Evolutionary conservation across 2,329 filamentous ascomycete species (phyloP).

Genomic region (Botryotinia globosa): DNA sequence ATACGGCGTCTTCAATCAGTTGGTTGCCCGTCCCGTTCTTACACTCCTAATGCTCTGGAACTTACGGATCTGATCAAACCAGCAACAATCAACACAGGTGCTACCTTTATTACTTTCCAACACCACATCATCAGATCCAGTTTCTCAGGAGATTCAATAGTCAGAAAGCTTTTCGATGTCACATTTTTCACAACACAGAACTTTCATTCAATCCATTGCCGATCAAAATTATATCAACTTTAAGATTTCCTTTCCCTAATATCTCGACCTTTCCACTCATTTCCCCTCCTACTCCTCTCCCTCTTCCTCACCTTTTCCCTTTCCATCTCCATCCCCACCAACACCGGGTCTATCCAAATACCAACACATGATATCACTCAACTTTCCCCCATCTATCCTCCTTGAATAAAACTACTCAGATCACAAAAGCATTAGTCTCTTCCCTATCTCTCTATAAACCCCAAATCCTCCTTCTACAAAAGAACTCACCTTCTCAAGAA

Average conservation of each 20-base stretch:
- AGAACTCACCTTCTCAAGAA: slow-evolving; percentile 10
- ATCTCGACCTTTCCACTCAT: too few species aligned
- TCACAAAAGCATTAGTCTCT: not conserved
- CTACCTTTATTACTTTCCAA: not conserved
- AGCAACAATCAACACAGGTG: not conserved
- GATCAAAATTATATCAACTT: too few species aligned
- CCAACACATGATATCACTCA: slow-evolving; percentile 27
- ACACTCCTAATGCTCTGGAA: not conserved
- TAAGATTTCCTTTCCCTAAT: too few species aligned
- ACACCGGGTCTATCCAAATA: slow-evolving; percentile 28
- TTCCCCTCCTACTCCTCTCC: not conserved
- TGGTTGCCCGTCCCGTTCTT: not conserved
- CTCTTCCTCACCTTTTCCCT: not conserved
- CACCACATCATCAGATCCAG: not conserved
- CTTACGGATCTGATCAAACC: not conserved
- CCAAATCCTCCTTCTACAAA: not conserved
- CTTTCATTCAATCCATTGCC: not conserved
- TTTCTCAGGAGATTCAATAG: not conserved
- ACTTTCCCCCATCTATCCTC: slow-evolving; percentile 12
- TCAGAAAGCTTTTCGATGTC: not conserved
- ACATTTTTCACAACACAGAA: not conserved
- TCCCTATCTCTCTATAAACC: not conserved
- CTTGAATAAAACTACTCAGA: not conserved
- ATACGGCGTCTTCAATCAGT: not conserved
- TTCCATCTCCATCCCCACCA: not conserved